Evolutionary conservation across 129 eudicot species (phyloP).

Genomic region (Ambrosia artemisiifolia): DNA sequence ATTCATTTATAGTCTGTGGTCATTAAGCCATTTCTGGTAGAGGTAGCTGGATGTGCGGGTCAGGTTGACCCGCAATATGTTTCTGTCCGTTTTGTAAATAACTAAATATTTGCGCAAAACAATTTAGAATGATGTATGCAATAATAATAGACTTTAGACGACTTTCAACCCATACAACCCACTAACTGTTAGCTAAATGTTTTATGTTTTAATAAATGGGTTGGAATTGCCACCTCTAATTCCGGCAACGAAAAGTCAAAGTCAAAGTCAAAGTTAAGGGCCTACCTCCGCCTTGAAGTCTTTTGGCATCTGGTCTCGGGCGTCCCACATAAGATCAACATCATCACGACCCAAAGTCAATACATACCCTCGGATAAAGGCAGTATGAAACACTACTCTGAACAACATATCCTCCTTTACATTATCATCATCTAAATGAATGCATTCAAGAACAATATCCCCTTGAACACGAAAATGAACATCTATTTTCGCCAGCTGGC

Average conservation of each 20-base stretch:
- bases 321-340: conserved; percentile 87
- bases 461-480: conserved; percentile 78
- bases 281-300: conserved; percentile 89
- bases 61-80: background rate
- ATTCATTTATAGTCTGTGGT: conserved; percentile 36
- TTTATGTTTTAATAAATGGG: background rate
- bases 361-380: conserved; percentile 67
- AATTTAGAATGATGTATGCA: too few relatives aligned
- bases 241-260: background rate
- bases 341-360: conserved; percentile 70
- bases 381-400: conserved; percentile 85
- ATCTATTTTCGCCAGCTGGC: conserved; percentile 70
- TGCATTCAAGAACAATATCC: conserved; percentile 85
- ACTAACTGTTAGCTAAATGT: too few relatives aligned
- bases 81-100: background rate
- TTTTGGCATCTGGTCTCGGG: conserved; percentile 60
- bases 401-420: conserved; percentile 79
- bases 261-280: conserved; percentile 23
- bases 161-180: too few relatives aligned
- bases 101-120: background rate
- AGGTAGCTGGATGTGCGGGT: background rate
- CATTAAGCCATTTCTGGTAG: background rate
- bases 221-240: background rate
- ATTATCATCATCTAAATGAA: conserved; percentile 77
- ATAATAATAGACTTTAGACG: too few relatives aligned